phyloP scores from a whole-genome alignment of 2,329 filamentous ascomycete species.

The Aspergillus ibericus region DNA sequence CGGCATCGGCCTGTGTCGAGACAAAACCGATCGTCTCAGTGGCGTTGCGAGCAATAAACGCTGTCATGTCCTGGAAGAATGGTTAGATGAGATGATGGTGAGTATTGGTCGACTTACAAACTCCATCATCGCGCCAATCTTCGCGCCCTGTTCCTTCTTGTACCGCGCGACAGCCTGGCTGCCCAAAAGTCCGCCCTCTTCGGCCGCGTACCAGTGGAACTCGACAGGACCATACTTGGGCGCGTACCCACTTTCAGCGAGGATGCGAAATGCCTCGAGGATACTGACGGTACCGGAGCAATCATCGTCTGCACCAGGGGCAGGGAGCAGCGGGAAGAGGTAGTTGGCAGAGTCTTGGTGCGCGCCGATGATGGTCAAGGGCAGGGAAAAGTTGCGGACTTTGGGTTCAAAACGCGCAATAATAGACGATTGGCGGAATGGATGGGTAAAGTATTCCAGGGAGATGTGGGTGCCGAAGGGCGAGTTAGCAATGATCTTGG shows the following conservation, averaged over 20 bases:
- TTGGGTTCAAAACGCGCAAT: conserved; percentile 6
- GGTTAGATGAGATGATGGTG: not conserved
- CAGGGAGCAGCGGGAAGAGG: conserved; percentile 1
- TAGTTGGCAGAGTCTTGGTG: conserved; percentile 6
- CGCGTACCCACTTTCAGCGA: not conserved
- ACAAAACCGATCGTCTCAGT: conserved; percentile 3
- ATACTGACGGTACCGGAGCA: conserved; percentile 4
- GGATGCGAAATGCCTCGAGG: conserved; percentile 3
- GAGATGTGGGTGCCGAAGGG: conserved; percentile 6
- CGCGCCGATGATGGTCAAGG: conserved; percentile 2
- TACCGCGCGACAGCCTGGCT: conserved; percentile 2
- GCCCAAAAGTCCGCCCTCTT: conserved; percentile 2
- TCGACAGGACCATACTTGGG: conserved; percentile 1
- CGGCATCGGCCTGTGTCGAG: not conserved
- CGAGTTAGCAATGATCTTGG: not conserved
- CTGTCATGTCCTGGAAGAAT: not conserved
- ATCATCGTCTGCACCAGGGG: conserved; percentile 3
- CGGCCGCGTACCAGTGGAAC: conserved; percentile 5
- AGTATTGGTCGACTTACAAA: not conserved
- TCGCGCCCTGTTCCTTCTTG: conserved; percentile 1
- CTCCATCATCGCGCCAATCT: conserved; percentile 2
- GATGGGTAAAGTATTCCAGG: conserved; percentile 4
- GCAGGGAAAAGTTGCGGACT: not conserved
- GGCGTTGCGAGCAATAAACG: conserved; percentile 1
- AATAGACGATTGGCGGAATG: conserved; percentile 2